Evolutionary conservation across 2,329 filamentous ascomycete species (phyloP), one percentile per base, ranked within the genome.

Genomic region (Fusarium papillatum): DNA sequence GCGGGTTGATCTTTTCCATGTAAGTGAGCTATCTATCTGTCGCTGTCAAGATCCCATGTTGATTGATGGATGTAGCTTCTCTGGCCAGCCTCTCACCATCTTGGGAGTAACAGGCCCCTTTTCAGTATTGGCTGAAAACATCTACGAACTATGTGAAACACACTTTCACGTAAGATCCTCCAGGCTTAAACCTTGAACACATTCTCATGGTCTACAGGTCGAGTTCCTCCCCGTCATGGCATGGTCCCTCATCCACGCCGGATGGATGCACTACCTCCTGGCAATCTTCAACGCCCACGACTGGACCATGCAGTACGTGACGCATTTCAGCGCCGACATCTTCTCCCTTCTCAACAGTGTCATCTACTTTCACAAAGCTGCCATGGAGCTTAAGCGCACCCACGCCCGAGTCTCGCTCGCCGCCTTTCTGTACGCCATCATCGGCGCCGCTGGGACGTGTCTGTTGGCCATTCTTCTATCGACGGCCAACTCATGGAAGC

Each of bases 271-370:
- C 78, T 89, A 89, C 75, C 82, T 93, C 5, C 85, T 93, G 16
- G 91, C 91, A 66, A 88, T 93, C 63, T 89, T 93, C 82, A 93
- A 93, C 81, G 91, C 91, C 6, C 91, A 93, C 78, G 91, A 93
- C 81, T 93, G 91, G 90, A 93, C 91, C 0, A 93, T 93, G 92
- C 87, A 90, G 76, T 93, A 93, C 81, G 92, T 93, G 61, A 93
- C 92, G 3, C 90, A 88, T 24, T 93, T 93, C 81, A 91, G 88
- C 71, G 91, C 90, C 53, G 92, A 93, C 80, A 92, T 93, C 66
- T 93, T 93, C 80, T 91, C 90, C 4, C 85, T 93, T 11, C 84
- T 93, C 34, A 93, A 93, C 82, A 92, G 90, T 76, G 88, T 93
- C 69, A 93, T 93, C 75, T 93, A 93, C 82, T 92, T 93, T 78